These are phyloP conservation scores for Tricholoma hemisulphureum DNA, from an alignment of 768 basidiomycete species.

Conservation along the genomic window DNA sequence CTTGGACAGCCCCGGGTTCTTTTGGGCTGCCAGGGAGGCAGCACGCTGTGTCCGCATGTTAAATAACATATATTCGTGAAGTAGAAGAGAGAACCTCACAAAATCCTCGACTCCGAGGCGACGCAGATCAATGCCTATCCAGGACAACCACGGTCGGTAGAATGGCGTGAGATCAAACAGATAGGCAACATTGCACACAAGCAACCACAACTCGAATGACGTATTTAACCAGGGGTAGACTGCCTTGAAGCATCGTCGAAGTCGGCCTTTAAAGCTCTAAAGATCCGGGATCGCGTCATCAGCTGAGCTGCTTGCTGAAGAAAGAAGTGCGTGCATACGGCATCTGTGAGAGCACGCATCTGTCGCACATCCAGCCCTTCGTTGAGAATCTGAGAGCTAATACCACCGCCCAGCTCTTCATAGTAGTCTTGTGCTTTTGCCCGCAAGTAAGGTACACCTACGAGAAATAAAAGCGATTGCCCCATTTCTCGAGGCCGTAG, in stretches of 20 bases:
- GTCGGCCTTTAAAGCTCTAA: conserved; percentile 52
- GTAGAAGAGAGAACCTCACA: conserved; percentile 41
- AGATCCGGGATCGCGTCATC: neutral
- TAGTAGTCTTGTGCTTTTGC: conserved; percentile 90
- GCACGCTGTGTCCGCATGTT: conserved; percentile 37
- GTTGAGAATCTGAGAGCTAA: conserved; percentile 63
- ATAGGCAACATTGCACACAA: conserved; percentile 84
- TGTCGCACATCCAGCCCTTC: conserved; percentile 48
- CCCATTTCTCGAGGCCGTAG: conserved; percentile 67
- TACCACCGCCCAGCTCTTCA: conserved; percentile 84
- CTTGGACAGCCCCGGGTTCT: conserved; percentile 25
- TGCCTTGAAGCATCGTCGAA: conserved; percentile 64
- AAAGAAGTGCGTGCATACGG: conserved; percentile 37
- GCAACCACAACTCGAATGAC: conserved; percentile 75
- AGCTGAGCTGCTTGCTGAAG: conserved; percentile 4
- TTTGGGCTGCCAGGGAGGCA: conserved; percentile 33
- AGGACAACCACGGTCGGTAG: conserved; percentile 89
- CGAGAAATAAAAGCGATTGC: conserved; percentile 78
- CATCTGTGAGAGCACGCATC: conserved; percentile 47
- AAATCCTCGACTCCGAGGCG: conserved; percentile 78
- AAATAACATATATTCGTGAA: neutral
- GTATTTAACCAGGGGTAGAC: conserved; percentile 83
- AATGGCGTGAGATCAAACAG: conserved; percentile 83
- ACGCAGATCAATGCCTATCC: conserved; percentile 81
- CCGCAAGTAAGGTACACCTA: conserved; percentile 85